A percentile compares a stretch with the other conserved stretches of the same genome.
phyloP scores from a whole-genome alignment of 2,329 filamentous ascomycete genomes.

The Colletotrichum tamarilloi region DNA sequence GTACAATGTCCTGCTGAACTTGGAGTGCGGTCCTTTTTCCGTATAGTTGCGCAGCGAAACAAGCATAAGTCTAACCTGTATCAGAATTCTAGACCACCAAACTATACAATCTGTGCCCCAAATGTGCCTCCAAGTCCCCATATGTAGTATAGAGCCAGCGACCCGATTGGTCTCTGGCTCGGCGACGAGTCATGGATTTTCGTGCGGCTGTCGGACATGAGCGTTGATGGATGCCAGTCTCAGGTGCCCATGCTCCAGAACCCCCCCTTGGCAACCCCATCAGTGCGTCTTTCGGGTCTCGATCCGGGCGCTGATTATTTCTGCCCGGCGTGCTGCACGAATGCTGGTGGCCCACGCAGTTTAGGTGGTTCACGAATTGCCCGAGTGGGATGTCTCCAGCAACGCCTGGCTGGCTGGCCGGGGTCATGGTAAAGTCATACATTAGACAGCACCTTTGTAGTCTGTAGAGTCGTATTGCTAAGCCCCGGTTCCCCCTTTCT shows the following conservation, averaged over 20 bases:
- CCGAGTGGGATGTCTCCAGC: not conserved
- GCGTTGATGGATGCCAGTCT: not conserved
- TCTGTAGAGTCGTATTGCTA: not conserved
- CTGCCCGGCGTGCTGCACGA: not conserved
- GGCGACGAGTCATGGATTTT: conserved; percentile 19
- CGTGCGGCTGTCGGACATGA: conserved; percentile 10
- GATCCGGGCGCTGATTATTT: not conserved
- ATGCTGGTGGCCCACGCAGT: not conserved
- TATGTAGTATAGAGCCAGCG: not conserved
- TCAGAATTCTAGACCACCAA: not conserved
- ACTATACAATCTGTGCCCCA: not conserved
- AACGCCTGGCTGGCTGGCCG: not conserved
- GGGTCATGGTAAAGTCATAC: not conserved
- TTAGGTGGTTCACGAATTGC: not conserved
- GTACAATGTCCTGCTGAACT: not conserved
- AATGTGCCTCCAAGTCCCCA: not conserved
- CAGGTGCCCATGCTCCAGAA: conserved; percentile 1
- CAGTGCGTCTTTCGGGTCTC: not conserved
- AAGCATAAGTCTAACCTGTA: conserved; percentile 12
- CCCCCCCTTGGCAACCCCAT: not conserved
- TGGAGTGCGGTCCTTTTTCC: not conserved
- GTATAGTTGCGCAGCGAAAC: not conserved
- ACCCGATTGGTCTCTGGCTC: not conserved
- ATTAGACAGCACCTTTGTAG: not conserved
- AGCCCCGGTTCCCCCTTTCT: not conserved